Evolutionary conservation across 2,329 filamentous ascomycete genomes (phyloP), one percentile per base, ranked within the genome.

Genomic region (Colletotrichum chrysophilum): DNA sequence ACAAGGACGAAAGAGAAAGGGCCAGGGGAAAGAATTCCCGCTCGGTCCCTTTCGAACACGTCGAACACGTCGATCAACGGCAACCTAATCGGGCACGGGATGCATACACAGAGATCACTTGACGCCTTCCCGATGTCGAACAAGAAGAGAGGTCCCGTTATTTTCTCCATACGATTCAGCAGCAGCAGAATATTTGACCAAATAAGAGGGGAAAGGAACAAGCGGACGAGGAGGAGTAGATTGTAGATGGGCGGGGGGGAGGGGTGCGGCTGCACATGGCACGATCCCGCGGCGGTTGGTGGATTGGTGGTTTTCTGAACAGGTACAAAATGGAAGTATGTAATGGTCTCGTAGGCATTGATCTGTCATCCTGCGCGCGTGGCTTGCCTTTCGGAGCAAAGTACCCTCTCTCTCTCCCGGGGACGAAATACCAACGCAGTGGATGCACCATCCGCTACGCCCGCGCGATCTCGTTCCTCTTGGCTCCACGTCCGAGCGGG

Each of bases 101-200:
- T 72, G 69, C 69, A 67, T 62, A n/a, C 38, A 8, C 21, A 60
- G 32, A 64, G 69, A 62, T 74, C 72, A 74, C 61, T 74, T 66
- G 55, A 66, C 68, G 61, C 36, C 36, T 13, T 36, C 26, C 58
- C 18, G n/a, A 28, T 24, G 52, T 24, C 52, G 28, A 32, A 32
- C 58, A 32, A 61, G 30, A 61, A 5, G 10, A 48, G 10, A 48
- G n/a, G 43, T 21, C 43, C 58, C n/a, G 13, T 38, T 28, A 13
- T 32, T 58, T 69, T 48, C 71, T 74, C 67, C 60, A 66, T 36
- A 64, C 60, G 67, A 61, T 61, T 52, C 34, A 24, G 43, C 43
- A 38, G 43, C 43, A 48, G 68, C 52, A 26, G 26, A 7, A 66
- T 66, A 71, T 61, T 55, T 66, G 68, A 71, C 26, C 36, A 71